Percentiles rank a stretch among this genome's conserved stretches.
phyloP scores from a whole-genome alignment of 2,329 filamentous ascomycete genomes.

The Parastagonospora nodorum region DNA sequence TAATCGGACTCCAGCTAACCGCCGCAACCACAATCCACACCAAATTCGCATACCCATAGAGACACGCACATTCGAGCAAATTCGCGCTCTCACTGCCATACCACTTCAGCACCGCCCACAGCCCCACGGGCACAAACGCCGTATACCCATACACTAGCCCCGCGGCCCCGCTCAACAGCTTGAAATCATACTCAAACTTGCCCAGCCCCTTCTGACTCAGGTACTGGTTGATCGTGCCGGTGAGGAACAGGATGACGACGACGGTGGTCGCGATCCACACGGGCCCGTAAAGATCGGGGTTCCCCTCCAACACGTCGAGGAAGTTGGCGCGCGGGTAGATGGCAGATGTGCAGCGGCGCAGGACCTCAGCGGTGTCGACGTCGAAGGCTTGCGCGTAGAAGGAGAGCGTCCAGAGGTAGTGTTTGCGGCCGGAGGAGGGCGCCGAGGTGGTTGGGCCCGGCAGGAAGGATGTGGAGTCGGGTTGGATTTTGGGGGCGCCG shows the following conservation, averaged over 20 bases:
- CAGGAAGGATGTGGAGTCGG: slow-evolving; percentile 49
- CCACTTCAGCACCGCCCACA: slow-evolving; percentile 91
- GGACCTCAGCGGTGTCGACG: slow-evolving; percentile 89
- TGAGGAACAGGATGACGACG: slow-evolving; percentile 91
- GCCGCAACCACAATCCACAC: slow-evolving; percentile 96
- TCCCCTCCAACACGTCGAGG: slow-evolving; percentile 94
- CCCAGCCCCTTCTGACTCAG: slow-evolving; percentile 68
- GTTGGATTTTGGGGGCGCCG: slow-evolving; percentile 51
- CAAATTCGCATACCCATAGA: slow-evolving; percentile 96
- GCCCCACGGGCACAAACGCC: slow-evolving; percentile 73
- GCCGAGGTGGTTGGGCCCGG: slow-evolving; percentile 34
- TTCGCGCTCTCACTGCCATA: slow-evolving; percentile 94
- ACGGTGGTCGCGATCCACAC: slow-evolving; percentile 99
- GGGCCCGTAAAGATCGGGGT: slow-evolving; percentile 94
- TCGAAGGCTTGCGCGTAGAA: slow-evolving; percentile 99
- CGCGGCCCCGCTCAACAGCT: slow-evolving; percentile 83
- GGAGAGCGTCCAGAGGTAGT: slow-evolving; percentile 86
- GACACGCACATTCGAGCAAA: slow-evolving; percentile 89
- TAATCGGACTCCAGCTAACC: slow-evolving; percentile 86
- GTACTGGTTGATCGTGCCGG: slow-evolving; percentile 93
- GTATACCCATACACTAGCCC: slow-evolving; percentile 97
- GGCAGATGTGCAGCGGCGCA: slow-evolving; percentile 85
- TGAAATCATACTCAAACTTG: slow-evolving; percentile 91
- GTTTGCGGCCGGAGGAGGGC: slow-evolving; percentile 60
- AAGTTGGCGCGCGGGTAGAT: slow-evolving; percentile 92